Conservation (phyloP, 2,329 filamentous ascomycete genomes). For the Domatiomyces globalis region DNA sequence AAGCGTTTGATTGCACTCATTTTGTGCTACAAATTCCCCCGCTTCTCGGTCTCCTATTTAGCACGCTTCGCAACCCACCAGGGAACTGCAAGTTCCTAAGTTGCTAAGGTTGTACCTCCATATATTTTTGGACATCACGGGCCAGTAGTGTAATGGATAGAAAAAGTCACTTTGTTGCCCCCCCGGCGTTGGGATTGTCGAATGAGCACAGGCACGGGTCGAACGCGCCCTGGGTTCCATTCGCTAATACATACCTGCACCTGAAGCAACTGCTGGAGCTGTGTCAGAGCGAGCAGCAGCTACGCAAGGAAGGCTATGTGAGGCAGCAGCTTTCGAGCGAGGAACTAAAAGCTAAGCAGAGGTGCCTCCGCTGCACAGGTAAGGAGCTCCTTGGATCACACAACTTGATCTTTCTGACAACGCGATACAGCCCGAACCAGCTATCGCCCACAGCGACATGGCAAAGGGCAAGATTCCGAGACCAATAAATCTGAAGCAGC, state of each 20-base stretch:
- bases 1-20: too few species aligned
- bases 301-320: conserved; percentile 10
- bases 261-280: conserved; percentile 9
- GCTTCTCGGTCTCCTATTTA: neutral
- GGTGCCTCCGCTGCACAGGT: conserved; percentile 8
- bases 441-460: neutral
- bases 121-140: neutral
- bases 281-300: conserved; percentile 4
- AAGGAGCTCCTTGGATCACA: neutral
- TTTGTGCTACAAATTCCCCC: too few species aligned
- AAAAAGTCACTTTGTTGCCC: neutral
- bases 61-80: neutral
- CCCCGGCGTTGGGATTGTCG: neutral
- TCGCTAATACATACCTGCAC: conserved; percentile 4
- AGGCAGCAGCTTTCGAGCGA: conserved; percentile 6
- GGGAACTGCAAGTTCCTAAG: neutral
- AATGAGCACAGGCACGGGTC: neutral
- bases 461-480: neutral
- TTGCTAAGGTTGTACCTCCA: neutral
- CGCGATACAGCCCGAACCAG: neutral
- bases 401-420: neutral
- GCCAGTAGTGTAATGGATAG: neutral
- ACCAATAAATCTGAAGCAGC: conserved; percentile 1
- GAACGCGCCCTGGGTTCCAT: conserved; percentile 5
- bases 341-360: conserved; percentile 12